Conservation (phyloP, 495 filamentous ascomycete genomes). For the Pseudoneurospora amorphoporcata region DNA sequence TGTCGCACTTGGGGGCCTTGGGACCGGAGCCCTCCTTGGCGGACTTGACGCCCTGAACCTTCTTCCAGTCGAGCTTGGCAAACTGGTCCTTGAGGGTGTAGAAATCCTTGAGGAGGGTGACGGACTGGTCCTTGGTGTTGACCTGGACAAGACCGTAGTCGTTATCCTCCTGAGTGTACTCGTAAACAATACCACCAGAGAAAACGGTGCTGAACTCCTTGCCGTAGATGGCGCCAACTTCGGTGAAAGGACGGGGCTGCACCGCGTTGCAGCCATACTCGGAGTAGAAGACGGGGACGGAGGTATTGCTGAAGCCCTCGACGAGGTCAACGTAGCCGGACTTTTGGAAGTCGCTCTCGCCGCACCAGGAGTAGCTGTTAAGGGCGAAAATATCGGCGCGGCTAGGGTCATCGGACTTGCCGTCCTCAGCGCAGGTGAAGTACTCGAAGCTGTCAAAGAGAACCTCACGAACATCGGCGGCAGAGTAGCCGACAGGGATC, state of each 20-base stretch:
- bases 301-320: constrained; percentile 55
- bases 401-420: constrained; percentile 52
- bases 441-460: constrained; percentile 75
- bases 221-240: constrained; percentile 73
- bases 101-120: constrained; percentile 60
- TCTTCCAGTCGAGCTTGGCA: constrained; percentile 57
- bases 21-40: constrained; percentile 36
- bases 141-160: constrained; percentile 71
- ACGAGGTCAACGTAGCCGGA: constrained; percentile 66
- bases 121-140: constrained; percentile 48
- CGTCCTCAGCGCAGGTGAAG: constrained; percentile 66
- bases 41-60: constrained; percentile 47
- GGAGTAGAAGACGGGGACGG: constrained; percentile 88
- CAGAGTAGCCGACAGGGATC: constrained; percentile 52
- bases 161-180: constrained; percentile 63
- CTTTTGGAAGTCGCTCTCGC: constrained; percentile 56
- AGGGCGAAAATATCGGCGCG: constrained; percentile 81
- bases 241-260: constrained; percentile 69
- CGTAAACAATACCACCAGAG: constrained; percentile 83
- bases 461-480: constrained; percentile 76
- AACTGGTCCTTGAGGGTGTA: constrained; percentile 65
- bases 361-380: constrained; percentile 96
- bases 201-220: constrained; percentile 66
- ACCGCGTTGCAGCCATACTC: constrained; percentile 91
- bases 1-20: constrained; percentile 47